Evolutionary conservation across 2,329 filamentous ascomycete species (phyloP), one percentile per base, ranked within the genome.

Genomic region (Aspergillus sp.): DNA sequence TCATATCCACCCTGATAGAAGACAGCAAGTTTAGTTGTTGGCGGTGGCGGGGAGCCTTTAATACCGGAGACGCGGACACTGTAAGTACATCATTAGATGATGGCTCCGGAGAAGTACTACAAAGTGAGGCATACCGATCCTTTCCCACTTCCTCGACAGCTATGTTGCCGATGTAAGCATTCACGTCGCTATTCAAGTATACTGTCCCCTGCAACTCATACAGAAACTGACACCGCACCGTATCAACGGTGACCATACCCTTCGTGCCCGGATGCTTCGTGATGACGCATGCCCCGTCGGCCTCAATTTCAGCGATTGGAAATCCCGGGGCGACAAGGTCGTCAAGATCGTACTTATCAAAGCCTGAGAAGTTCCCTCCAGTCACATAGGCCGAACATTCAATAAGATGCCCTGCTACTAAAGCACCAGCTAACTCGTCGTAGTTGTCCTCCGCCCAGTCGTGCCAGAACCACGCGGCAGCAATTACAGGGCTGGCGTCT

Each of bases 381-480:
- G 81, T 82, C 3, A 81, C 81, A 54, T 86, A 86, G 0, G 79
- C 74, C 0, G 76, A 78, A 62, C 82, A 84, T 63, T 85, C 82
- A 41, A 84, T 83, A 6, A 84, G 65, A 66, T 84, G 81, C 1
- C 80, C 82, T 0, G 81, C 81, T 4, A 85, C 67, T 0, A 85
- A 65, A 0, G 81, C 72, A 0, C 79, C 79, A 0, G 83, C 83
- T 4, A 86, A 72, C 17, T 73, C 63, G 57, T 85, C 77, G 19
- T 78, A 82, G 23, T 80, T 74, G 0, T 71, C 75, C 15, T 79
- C 75, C 0, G 61, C 58, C 84, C 83, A 87, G 1, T 74, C 70
- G 53, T 86, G 77, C 79, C 82, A 86, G 72, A 77, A 86, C 64
- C 79, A 79, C 0, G 83, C 83, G 0, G 82, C 81, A 0, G 80